Conservation (phyloP, 2,329 filamentous ascomycete species). For the Metarhizium robertsii region DNA sequence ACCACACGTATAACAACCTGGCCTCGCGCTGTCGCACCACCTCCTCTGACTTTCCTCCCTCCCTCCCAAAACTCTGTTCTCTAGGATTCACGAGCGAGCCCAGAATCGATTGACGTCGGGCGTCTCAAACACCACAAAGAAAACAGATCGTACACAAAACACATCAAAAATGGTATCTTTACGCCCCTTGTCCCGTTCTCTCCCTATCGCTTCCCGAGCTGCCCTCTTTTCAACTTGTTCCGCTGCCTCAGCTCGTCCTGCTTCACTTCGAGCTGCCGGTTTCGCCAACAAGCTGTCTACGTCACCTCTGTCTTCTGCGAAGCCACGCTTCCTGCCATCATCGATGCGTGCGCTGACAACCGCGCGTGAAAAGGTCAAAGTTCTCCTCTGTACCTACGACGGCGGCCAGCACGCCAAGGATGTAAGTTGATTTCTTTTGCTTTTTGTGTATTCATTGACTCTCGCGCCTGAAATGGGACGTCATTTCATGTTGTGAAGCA, state of each 20-base stretch:
- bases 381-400: slow-evolving; percentile 90
- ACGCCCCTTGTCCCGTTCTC: slow-evolving; percentile 17
- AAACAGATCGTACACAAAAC: neutral
- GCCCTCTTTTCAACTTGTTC: slow-evolving; percentile 16
- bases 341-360: slow-evolving; percentile 43
- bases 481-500: neutral
- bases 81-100: neutral
- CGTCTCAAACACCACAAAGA: slow-evolving; percentile 8
- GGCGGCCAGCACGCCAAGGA: slow-evolving; percentile 81
- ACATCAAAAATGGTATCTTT: slow-evolving; percentile 24
- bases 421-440: slow-evolving; percentile 37
- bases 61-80: neutral
- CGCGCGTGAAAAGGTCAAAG: slow-evolving; percentile 65
- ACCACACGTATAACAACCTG: neutral
- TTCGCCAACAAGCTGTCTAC: slow-evolving; percentile 9
- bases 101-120: neutral
- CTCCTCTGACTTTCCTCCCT: neutral
- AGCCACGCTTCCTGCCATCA: slow-evolving; percentile 33
- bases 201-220: slow-evolving; percentile 16
- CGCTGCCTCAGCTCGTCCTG: slow-evolving; percentile 10
- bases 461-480: neutral
- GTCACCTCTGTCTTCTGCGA: slow-evolving; percentile 20
- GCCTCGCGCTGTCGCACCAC: neutral
- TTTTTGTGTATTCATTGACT: neutral
- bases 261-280: slow-evolving; percentile 7